Evolutionary conservation across 2,329 filamentous ascomycete genomes (phyloP).

Genomic region (Teratosphaeriaceae sp.): DNA sequence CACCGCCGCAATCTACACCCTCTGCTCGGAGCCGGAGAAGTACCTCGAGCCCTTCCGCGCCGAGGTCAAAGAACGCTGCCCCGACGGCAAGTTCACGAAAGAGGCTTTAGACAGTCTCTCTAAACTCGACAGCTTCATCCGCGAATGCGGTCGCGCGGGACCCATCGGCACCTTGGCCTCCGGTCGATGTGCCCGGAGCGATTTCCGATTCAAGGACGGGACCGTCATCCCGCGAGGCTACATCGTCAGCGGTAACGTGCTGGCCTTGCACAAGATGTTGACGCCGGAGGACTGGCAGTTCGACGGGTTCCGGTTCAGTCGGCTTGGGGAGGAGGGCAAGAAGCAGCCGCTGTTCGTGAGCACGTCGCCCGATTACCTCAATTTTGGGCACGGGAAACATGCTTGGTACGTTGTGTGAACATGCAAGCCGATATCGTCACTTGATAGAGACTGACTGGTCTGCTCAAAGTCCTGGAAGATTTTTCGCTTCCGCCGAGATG

Average conservation of each 20-base stretch:
- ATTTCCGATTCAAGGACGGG: slow-evolving; percentile 5
- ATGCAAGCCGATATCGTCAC: background rate
- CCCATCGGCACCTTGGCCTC: slow-evolving; percentile 2
- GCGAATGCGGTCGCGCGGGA: background rate
- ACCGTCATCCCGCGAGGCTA: slow-evolving; percentile 1
- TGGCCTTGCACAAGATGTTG: background rate
- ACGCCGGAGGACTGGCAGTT: background rate
- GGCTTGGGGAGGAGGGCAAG: background rate
- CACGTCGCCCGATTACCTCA: slow-evolving; percentile 1
- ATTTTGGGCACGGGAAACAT: slow-evolving; percentile 6
- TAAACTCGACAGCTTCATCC: slow-evolving; percentile 2
- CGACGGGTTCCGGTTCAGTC: slow-evolving; percentile 3
- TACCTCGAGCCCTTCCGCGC: background rate
- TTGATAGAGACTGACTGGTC: background rate
- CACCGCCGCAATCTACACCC: slow-evolving; percentile 1
- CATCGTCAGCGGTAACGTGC: background rate
- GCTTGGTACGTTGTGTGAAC: too few species aligned
- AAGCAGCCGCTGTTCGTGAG: slow-evolving; percentile 6
- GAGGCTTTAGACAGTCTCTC: background rate
- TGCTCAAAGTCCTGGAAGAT: slow-evolving; percentile 3
- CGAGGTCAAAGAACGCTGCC: background rate
- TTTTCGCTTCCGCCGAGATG: slow-evolving; percentile 5
- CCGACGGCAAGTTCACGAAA: slow-evolving; percentile 3
- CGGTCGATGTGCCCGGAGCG: background rate
- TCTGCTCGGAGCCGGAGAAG: slow-evolving; percentile 1